Percentiles rank a stretch among this genome's conserved stretches.
Conservation (phyloP, 2,329 filamentous ascomycete species). For the Daldinia eschscholtzii region DNA sequence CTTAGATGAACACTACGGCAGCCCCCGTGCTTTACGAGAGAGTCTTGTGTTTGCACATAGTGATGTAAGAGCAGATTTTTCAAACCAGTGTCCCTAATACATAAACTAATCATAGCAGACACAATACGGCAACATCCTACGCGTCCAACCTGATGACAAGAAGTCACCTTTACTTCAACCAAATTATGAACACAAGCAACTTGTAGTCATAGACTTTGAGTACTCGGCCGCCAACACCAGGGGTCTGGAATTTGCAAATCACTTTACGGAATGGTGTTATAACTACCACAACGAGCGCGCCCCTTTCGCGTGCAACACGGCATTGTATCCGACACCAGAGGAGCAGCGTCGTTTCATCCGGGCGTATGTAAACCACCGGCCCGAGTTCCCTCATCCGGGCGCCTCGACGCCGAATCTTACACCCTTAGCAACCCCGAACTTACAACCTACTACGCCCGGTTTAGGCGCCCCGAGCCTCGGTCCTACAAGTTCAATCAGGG, state of each 20-base stretch:
- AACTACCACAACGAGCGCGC: conserved; percentile 85
- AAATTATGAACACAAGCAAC: conserved; percentile 93
- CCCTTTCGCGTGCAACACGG: conserved; percentile 76
- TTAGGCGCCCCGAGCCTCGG: conserved; percentile 52
- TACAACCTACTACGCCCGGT: conserved; percentile 53
- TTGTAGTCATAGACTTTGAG: conserved; percentile 98
- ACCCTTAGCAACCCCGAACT: conserved; percentile 58
- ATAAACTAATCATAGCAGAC: conserved; percentile 68
- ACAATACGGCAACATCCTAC: conserved; percentile 97
- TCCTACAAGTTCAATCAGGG: conserved; percentile 67
- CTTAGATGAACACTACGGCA: conserved; percentile 79
- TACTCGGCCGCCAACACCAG: conserved; percentile 91
- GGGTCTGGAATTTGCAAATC: conserved; percentile 94
- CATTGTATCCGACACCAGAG: conserved; percentile 79
- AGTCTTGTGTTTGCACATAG: conserved; percentile 96
- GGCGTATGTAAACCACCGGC: conserved; percentile 86
- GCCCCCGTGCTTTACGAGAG: conserved; percentile 73
- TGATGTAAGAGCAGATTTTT: conserved; percentile 73
- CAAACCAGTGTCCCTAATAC: background rate
- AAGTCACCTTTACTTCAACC: conserved; percentile 90
- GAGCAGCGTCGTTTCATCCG: conserved; percentile 88
- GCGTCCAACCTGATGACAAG: conserved; percentile 73
- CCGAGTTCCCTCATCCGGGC: conserved; percentile 69
- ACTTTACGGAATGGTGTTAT: conserved; percentile 98
- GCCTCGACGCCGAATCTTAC: conserved; percentile 64